A percentile compares a stretch with the other conserved stretches of the same genome.
Evolutionary conservation across 1,284 basidiomycete genomes (phyloP).

Genomic region (Apiotrichum mycotoxinovorans): DNA sequence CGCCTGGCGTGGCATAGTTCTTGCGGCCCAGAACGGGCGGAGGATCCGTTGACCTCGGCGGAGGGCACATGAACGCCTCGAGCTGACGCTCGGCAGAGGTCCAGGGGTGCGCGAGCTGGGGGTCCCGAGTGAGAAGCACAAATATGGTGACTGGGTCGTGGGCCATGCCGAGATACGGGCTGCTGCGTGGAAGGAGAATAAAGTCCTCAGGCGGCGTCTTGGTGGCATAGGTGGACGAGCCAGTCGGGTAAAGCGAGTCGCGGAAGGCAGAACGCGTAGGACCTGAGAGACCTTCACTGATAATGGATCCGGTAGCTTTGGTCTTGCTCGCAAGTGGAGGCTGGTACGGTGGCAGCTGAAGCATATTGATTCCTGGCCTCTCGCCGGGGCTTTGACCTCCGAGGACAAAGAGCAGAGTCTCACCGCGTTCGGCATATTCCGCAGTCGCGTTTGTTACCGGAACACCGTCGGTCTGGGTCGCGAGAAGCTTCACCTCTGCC

Average conservation of each 20-base stretch:
- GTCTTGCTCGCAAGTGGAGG: conserved; percentile 48
- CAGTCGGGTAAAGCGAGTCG: conserved; percentile 59
- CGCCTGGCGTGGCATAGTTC: conserved; percentile 43
- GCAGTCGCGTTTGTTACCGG: conserved; percentile 41
- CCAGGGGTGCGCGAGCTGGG: conserved; percentile 31
- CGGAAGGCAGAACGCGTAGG: conserved; percentile 63
- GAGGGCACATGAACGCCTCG: conserved; percentile 52
- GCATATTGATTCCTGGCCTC: conserved; percentile 63
- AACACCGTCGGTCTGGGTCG: conserved; percentile 31
- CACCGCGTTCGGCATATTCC: conserved; percentile 55
- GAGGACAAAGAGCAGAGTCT: conserved; percentile 69
- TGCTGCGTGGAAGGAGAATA: conserved; percentile 65
- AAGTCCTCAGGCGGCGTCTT: conserved; percentile 70
- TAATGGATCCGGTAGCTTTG: conserved; percentile 15
- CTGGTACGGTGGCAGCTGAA: conserved; percentile 69
- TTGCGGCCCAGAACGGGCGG: conserved; percentile 43
- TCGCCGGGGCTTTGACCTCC: conserved; percentile 65
- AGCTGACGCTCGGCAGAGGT: conserved; percentile 43
- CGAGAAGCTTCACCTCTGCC: conserved; percentile 34
- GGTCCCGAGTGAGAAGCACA: conserved; percentile 49
- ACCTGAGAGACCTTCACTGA: conserved; percentile 53
- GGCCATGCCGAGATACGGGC: conserved; percentile 66
- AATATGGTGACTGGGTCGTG: conserved; percentile 69
- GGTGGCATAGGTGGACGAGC: conserved; percentile 63
- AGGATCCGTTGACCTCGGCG: conserved; percentile 39